These are phyloP conservation scores for Limonomyces culmigenus DNA, from an alignment of 1,284 basidiomycete genomes.

Conservation along the genomic window DNA sequence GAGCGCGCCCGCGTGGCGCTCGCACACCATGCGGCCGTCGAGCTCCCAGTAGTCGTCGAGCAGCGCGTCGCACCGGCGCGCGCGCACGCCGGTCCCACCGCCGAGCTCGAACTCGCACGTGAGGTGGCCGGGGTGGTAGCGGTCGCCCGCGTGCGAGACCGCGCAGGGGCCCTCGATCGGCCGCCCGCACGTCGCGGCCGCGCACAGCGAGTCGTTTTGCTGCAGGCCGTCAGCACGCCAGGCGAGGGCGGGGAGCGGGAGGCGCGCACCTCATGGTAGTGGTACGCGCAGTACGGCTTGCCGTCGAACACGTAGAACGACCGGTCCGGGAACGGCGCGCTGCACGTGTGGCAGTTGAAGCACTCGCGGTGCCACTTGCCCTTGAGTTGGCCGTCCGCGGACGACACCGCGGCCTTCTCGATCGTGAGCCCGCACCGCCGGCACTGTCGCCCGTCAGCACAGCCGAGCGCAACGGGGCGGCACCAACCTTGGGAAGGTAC, in stretches of 20 bases:
- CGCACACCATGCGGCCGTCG: slow-evolving; percentile 67
- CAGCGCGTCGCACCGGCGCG: slow-evolving; percentile 29
- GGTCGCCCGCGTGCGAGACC: slow-evolving; percentile 56
- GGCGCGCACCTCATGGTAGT: slow-evolving; percentile 81
- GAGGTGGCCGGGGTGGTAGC: slow-evolving; percentile 78
- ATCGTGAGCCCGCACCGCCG: slow-evolving; percentile 71
- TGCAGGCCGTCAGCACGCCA: too few species aligned
- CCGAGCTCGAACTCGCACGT: slow-evolving; percentile 39
- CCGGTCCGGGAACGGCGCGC: slow-evolving; percentile 78
- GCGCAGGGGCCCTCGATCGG: slow-evolving; percentile 87
- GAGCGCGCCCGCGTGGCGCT: slow-evolving; percentile 39
- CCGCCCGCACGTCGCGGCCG: slow-evolving; percentile 57
- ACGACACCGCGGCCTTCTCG: slow-evolving; percentile 81
- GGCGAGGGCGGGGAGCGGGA: too few species aligned
- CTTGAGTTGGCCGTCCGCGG: slow-evolving; percentile 79
- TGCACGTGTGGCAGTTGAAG: slow-evolving; percentile 73
- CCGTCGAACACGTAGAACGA: slow-evolving; percentile 80
- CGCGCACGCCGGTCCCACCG: slow-evolving; percentile 12
- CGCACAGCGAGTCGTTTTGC: slow-evolving; percentile 79
- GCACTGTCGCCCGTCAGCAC: slow-evolving; percentile 31
- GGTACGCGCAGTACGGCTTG: slow-evolving; percentile 75
- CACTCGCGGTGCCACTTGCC: slow-evolving; percentile 84
- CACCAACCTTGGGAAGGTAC: slow-evolving; percentile 71
- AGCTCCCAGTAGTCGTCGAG: slow-evolving; percentile 78
- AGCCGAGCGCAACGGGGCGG: slow-evolving; percentile 8